A percentile compares a stretch with the other conserved stretches of the same genome.
Evolutionary conservation across 805 yeast genomes (phyloP).

Genomic region (Saccharomycopsis microspora): DNA sequence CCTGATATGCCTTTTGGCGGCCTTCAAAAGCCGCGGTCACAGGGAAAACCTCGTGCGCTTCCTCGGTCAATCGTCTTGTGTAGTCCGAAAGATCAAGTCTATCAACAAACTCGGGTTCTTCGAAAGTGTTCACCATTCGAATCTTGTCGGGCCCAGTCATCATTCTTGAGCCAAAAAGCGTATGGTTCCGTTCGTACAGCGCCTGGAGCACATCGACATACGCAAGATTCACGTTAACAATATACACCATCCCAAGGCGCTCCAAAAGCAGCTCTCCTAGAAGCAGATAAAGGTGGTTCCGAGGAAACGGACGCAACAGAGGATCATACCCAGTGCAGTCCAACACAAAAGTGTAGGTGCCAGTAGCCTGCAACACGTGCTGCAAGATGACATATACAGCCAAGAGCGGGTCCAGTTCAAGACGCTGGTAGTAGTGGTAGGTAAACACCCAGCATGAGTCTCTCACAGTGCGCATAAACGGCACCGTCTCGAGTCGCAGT

Average conservation of each 20-base stretch:
- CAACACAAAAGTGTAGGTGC: conserved; percentile 25
- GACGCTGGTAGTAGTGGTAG: conserved; percentile 26
- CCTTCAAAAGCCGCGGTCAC: background rate
- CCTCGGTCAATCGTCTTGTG: conserved; percentile 31
- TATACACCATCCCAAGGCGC: background rate
- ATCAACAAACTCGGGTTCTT: conserved; percentile 25
- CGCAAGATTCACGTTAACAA: background rate
- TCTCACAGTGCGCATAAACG: background rate
- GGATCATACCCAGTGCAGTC: conserved; percentile 56
- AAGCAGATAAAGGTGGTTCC: background rate
- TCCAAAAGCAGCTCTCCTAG: conserved; percentile 1
- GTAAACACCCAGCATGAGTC: conserved; percentile 29
- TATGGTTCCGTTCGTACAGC: background rate
- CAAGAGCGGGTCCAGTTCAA: conserved; percentile 2
- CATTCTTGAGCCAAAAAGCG: background rate
- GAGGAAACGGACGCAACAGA: background rate
- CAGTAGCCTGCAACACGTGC: conserved; percentile 25
- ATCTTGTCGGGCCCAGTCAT: background rate
- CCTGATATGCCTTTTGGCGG: background rate
- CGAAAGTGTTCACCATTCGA: background rate
- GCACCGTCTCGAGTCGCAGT: conserved; percentile 20
- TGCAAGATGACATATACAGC: conserved; percentile 32
- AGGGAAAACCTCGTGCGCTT: conserved; percentile 19
- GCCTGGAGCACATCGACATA: background rate
- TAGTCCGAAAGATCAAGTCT: conserved; percentile 33